Evolutionary conservation across 2,329 filamentous ascomycete genomes (phyloP), one percentile per base, ranked within the genome.

Genomic region (Epichloe gansuensis): DNA sequence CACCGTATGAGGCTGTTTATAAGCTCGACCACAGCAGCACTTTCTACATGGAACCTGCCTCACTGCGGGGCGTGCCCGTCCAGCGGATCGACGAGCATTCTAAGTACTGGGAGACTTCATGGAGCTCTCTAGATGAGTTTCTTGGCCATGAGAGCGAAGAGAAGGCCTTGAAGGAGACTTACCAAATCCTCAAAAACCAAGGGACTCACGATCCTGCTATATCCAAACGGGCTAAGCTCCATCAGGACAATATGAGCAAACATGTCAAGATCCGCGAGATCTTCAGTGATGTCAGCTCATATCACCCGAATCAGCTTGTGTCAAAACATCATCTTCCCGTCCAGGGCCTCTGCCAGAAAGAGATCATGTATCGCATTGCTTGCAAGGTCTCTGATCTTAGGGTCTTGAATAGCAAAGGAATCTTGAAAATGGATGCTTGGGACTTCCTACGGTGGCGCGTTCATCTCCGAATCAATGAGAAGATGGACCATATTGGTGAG

Each of bases 361-460:
- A 68, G 13, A 11, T 60, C 2, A 67, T 70, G 59, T 69, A 71
- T 43, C 61, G 59, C 3, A 49, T 71, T 2, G 65, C 64, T 0
- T 64, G 62, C 49, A 66, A 65, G 34, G 51, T 70, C 4, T 60
- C 61, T 0, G 66, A 68, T 15, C 55, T 70, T 1, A 51, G 57
- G 5, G 52, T 59, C 4, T 55, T 71, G 0, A 52, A 58, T 4
- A 45, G 54, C 1, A 54, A 47, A 5, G 54, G 58, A 4, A 51
- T 65, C 25, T 55, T 71, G 2, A 25, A 36, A 0, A 71, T 71
- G 68, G 62, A 67, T 7, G 64, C 68, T 0, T 67, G 62, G 51
- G 64, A 70, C 53, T 71, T 71, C 47, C 56, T 69, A 41, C 60
- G 68, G 17, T 70, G 66, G 67, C 59, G 66, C 21, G 55, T 67